Percentiles rank a stretch among this genome's conserved stretches.
phyloP scores from a whole-genome alignment of 768 basidiomycete species.

The Suillus subalutaceus region DNA sequence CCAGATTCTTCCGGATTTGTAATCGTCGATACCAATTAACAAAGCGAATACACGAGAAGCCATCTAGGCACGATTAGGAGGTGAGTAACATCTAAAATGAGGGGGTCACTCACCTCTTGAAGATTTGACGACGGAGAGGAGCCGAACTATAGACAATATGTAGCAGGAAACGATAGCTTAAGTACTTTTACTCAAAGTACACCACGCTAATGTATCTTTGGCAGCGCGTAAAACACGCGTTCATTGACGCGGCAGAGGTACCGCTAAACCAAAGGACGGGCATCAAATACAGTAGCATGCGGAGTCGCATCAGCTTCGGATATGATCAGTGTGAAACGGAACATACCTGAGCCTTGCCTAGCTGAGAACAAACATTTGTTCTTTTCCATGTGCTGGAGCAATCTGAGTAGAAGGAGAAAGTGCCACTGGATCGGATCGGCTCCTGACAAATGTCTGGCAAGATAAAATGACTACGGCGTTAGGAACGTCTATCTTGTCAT shows the following conservation, averaged over 20 bases:
- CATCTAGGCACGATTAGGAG: slow-evolving; percentile 34
- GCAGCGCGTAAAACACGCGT: slow-evolving; percentile 5
- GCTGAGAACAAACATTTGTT: neutral
- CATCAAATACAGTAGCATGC: slow-evolving; percentile 5
- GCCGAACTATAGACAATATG: slow-evolving; percentile 13
- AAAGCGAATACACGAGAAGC: slow-evolving; percentile 60
- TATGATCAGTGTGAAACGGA: neutral
- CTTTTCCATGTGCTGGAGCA: neutral
- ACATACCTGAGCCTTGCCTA: neutral
- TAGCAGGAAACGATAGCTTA: slow-evolving; percentile 3
- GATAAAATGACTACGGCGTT: neutral
- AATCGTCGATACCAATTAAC: slow-evolving; percentile 69
- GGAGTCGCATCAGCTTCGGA: slow-evolving; percentile 4
- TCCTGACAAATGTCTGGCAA: neutral
- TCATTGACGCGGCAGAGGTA: slow-evolving; percentile 12
- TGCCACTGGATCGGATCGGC: neutral
- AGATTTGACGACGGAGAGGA: slow-evolving; percentile 12
- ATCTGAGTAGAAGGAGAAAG: neutral
- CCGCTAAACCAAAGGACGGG: slow-evolving; percentile 11
- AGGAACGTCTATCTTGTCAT: neutral
- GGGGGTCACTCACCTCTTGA: slow-evolving; percentile 16
- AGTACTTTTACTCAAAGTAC: neutral
- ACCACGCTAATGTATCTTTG: neutral
- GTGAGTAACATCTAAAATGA: slow-evolving; percentile 6
- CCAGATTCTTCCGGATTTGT: slow-evolving; percentile 67